A percentile compares a stretch with the other conserved stretches of the same genome.
Evolutionary conservation across 2,329 filamentous ascomycete species (phyloP).

Genomic region (Phyllosticta capitalensis): DNA sequence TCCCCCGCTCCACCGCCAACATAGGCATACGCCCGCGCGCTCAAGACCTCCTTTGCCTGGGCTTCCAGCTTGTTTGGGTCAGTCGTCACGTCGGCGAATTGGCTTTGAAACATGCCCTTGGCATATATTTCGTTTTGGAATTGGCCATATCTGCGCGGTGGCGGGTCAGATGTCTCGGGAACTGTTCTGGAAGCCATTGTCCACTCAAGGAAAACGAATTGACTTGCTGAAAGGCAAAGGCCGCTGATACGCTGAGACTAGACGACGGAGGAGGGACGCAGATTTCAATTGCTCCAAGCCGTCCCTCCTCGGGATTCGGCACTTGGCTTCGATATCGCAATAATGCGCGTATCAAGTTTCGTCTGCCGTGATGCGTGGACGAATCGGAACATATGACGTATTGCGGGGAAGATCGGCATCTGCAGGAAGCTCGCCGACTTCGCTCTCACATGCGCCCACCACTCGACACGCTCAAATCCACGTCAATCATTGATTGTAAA

Average conservation of each 20-base stretch:
- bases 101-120: slow-evolving; percentile 41
- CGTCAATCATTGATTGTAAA: not conserved
- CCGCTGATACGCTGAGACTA: not conserved
- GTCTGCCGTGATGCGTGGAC: not conserved
- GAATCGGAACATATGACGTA: not conserved
- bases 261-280: not conserved
- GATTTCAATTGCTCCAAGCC: not conserved
- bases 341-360: not conserved
- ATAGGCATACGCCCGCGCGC: slow-evolving; percentile 47
- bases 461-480: not conserved
- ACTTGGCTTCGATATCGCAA: not conserved
- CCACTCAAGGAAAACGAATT: not conserved
- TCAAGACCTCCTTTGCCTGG: slow-evolving; percentile 43
- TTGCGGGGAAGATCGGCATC: not conserved
- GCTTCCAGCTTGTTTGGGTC: slow-evolving; percentile 48
- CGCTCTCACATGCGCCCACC: not conserved
- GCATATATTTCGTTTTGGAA: slow-evolving; percentile 40
- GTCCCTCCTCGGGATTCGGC: not conserved
- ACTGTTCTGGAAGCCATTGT: not conserved
- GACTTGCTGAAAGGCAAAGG: not conserved
- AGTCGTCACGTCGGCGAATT: slow-evolving; percentile 46
- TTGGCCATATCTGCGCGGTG: slow-evolving; percentile 28
- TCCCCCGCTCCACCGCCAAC: slow-evolving; percentile 55
- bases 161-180: not conserved
- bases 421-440: not conserved